Conservation (phyloP, 2,329 filamentous ascomycete species). For the Lachnellula subtilissima region DNA sequence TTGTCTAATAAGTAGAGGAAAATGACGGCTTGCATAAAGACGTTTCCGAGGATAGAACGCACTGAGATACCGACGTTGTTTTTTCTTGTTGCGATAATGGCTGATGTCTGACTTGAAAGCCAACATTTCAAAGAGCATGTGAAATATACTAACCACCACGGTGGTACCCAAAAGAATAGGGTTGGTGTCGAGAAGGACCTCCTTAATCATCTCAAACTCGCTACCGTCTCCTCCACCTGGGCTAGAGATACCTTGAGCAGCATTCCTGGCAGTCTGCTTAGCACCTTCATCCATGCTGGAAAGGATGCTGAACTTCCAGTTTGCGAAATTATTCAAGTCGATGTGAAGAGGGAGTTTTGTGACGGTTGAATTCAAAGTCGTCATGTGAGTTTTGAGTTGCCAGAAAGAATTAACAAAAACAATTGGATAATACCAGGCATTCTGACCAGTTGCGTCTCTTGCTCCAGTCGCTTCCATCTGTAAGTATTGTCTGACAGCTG, state of each 20-base stretch:
- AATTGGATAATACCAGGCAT: conserved; percentile 91
- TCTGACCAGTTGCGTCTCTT: conserved; percentile 76
- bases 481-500: conserved; percentile 71
- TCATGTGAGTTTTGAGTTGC: conserved; percentile 92
- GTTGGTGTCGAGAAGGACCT: conserved; percentile 90
- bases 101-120: conserved; percentile 97
- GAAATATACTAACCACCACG: conserved; percentile 75
- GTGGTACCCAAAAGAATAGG: conserved; percentile 84
- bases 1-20: conserved; percentile 97
- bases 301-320: conserved; percentile 88
- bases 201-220: conserved; percentile 96
- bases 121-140: conserved; percentile 92
- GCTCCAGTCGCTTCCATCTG: conserved; percentile 75
- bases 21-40: conserved; percentile 95
- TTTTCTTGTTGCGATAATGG: conserved; percentile 98
- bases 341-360: conserved; percentile 76
- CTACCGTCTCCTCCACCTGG: conserved; percentile 79
- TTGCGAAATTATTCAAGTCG: conserved; percentile 71
- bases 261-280: conserved; percentile 75
- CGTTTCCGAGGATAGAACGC: conserved; percentile 91
- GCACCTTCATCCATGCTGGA: conserved; percentile 81
- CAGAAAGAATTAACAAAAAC: conserved; percentile 95
- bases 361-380: conserved; percentile 83
- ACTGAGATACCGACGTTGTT: conserved; percentile 96
- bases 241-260: conserved; percentile 56